These are phyloP conservation scores for Zychaea mexicana DNA, from an alignment of 371 early-diverging fungal genomes.

Conservation along the genomic window DNA sequence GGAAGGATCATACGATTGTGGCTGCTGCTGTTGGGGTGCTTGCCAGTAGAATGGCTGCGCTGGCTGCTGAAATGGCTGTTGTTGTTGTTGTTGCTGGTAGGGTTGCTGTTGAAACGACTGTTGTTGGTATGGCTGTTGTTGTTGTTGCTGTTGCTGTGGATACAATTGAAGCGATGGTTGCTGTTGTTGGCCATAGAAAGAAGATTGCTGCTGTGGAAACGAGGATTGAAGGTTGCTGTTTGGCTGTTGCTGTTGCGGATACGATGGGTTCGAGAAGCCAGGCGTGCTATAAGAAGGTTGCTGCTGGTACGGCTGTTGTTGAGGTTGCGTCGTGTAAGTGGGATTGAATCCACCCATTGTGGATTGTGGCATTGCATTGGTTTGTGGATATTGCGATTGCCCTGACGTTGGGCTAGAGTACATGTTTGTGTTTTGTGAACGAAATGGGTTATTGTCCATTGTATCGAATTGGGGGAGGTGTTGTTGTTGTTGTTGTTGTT, in stretches of 20 bases:
- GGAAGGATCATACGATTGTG: conserved; percentile 16
- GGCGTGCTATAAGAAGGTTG: neutral
- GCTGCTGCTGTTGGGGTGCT: conserved; percentile 18
- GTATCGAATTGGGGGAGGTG: too few species aligned
- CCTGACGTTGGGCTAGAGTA: conserved; percentile 2
- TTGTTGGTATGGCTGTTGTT: neutral
- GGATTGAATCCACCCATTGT: conserved; percentile 3
- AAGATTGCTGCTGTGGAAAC: conserved; percentile 6
- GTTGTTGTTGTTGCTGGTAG: conserved; percentile 23
- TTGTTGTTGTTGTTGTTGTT: too few species aligned
- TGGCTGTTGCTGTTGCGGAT: conserved; percentile 13
- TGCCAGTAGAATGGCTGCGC: conserved; percentile 29
- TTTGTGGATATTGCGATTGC: conserved; percentile 16
- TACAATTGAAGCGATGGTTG: conserved; percentile 3
- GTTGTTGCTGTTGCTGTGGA: conserved; percentile 12
- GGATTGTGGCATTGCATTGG: conserved; percentile 1
- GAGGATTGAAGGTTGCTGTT: neutral
- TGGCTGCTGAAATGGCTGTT: conserved; percentile 30
- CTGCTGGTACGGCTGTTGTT: neutral
- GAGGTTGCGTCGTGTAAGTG: neutral
- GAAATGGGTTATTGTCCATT: conserved; percentile 45
- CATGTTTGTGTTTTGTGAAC: conserved; percentile 18
- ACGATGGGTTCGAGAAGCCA: neutral
- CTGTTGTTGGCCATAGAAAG: conserved; percentile 14
- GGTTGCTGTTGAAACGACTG: conserved; percentile 18